Percentiles rank a stretch among this genome's conserved stretches.
Conservation (phyloP, 768 basidiomycete genomes). For the Tricholoma flavovirens region DNA sequence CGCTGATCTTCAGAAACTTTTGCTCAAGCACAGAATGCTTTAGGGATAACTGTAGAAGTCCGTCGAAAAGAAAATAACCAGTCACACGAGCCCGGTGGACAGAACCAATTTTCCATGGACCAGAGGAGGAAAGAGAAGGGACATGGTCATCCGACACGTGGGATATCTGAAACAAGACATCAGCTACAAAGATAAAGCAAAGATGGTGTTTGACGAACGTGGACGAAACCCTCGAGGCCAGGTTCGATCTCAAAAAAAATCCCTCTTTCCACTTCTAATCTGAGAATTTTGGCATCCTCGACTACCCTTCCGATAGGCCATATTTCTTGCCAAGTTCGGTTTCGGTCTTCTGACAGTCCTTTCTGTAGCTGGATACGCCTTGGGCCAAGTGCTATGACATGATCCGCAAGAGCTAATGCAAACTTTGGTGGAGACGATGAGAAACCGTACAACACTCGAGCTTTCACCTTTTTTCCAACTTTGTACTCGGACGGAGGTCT, state of each 20-base stretch:
- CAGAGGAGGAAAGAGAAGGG: slow-evolving; percentile 69
- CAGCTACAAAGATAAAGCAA: slow-evolving; percentile 7
- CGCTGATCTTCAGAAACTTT: slow-evolving; percentile 75
- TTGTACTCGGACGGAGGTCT: slow-evolving; percentile 42
- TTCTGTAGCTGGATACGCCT: slow-evolving; percentile 27
- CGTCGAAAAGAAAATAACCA: slow-evolving; percentile 82
- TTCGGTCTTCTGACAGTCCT: slow-evolving; percentile 8
- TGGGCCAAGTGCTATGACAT: slow-evolving; percentile 54
- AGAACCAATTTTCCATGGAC: slow-evolving; percentile 76
- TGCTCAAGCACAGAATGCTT: slow-evolving; percentile 79
- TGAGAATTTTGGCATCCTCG: slow-evolving; percentile 64
- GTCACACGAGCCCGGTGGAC: slow-evolving; percentile 82
- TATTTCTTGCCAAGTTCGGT: slow-evolving; percentile 39
- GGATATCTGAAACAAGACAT: slow-evolving; percentile 62
- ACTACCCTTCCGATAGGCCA: slow-evolving; percentile 73
- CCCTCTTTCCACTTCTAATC: slow-evolving; percentile 80
- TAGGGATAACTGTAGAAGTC: slow-evolving; percentile 81
- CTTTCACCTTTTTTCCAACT: slow-evolving; percentile 73
- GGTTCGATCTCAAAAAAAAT: slow-evolving; percentile 62
- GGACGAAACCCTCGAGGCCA: slow-evolving; percentile 73
- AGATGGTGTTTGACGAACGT: slow-evolving; percentile 48
- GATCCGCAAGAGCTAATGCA: slow-evolving; percentile 69
- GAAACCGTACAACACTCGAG: slow-evolving; percentile 79
- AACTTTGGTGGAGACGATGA: slow-evolving; percentile 75
- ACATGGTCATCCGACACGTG: slow-evolving; percentile 89